Evolutionary conservation across 495 filamentous ascomycete species (phyloP), one percentile per base, ranked within the genome.

Genomic region (Talaromyces liani): DNA sequence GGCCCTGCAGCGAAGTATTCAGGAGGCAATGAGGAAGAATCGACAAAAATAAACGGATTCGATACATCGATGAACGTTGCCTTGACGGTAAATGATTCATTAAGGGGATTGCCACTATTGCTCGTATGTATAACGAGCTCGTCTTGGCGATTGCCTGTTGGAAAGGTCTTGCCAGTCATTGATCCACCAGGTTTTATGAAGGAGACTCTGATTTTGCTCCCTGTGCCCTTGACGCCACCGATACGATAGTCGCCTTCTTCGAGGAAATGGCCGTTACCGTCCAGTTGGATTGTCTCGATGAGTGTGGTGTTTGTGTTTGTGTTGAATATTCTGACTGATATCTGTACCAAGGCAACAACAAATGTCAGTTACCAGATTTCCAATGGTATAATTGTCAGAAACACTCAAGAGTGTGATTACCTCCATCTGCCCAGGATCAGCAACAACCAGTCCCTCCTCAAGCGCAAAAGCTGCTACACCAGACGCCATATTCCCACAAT

Each of bases 401-500:
- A 6, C 14, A 4, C 16, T 45, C 0, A 18, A n/a, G 41, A 12
- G 10, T 14, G 4, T 45, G 18, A 64, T 58, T 39, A 73, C 72
- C 61, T 74, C 68, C 6, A 58, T 61, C 61, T 73, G 65, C 6
- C 68, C 68, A 2, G 61, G 65, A 27, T 20, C 56, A 8, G 64
- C 64, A 9, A 6, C 64, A 10, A 75, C 69, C 14, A 79, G 49
- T 0, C 70, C 70, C 34, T 77, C 72, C 49, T 79, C 72, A 16
- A 77, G 47, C 1, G 72, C 66, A 63, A 79, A 79, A 10, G 72
- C 72, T 0, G 69, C 76, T 0, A 77, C 70, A 0, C 75, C 76
- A 29, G 75, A 69, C 2, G 69, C 69, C 47, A 79, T 77, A 60
- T 77, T 79, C 0, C 75, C 76, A 62, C 76, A 79, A 24, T 73